Percentiles rank a stretch among this genome's conserved stretches.
These are phyloP conservation scores for Turnera subulata DNA, from an alignment of 345 rosid genomes.

Conservation along the genomic window DNA sequence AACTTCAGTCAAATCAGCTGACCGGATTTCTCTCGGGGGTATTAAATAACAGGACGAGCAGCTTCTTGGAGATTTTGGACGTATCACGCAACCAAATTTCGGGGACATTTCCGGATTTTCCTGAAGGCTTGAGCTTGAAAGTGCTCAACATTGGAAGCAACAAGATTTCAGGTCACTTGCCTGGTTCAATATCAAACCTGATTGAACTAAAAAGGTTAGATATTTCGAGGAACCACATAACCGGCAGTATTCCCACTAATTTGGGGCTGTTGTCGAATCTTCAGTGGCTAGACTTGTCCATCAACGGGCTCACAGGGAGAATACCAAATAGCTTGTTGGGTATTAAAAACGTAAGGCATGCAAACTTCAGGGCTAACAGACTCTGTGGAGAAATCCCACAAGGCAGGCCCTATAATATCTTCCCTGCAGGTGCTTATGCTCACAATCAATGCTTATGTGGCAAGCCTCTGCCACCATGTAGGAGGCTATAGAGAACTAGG, in stretches of 20 bases:
- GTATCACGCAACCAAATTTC: constrained; percentile 65
- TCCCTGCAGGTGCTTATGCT: constrained; percentile 75
- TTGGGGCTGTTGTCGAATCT: constrained; percentile 56
- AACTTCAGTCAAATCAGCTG: constrained; percentile 67
- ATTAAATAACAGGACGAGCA: constrained; percentile 65
- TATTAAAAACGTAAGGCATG: constrained; percentile 50
- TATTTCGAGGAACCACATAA: constrained; percentile 65
- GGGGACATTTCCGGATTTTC: constrained; percentile 61
- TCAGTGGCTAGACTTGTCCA: constrained; percentile 77
- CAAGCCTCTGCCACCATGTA: constrained; percentile 79
- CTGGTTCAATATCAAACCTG: constrained; percentile 71
- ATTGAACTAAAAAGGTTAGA: constrained; percentile 56
- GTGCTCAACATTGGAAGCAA: constrained; percentile 71
- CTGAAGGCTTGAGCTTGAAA: constrained; percentile 58
- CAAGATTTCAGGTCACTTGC: constrained; percentile 66
- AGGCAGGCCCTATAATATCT: constrained; percentile 75
- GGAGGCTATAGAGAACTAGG: constrained; percentile 28
- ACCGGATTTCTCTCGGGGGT: constrained; percentile 62
- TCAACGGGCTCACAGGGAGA: constrained; percentile 59
- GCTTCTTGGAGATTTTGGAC: constrained; percentile 60
- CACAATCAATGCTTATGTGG: constrained; percentile 94
- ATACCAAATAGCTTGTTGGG: constrained; percentile 68
- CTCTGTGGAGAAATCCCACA: constrained; percentile 94
- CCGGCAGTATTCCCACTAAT: constrained; percentile 61
- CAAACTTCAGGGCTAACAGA: constrained; percentile 75